A percentile compares a stretch with the other conserved stretches of the same genome.
phyloP scores from a whole-genome alignment of 2,329 filamentous ascomycete genomes.

The Fonsecaea erecta region DNA sequence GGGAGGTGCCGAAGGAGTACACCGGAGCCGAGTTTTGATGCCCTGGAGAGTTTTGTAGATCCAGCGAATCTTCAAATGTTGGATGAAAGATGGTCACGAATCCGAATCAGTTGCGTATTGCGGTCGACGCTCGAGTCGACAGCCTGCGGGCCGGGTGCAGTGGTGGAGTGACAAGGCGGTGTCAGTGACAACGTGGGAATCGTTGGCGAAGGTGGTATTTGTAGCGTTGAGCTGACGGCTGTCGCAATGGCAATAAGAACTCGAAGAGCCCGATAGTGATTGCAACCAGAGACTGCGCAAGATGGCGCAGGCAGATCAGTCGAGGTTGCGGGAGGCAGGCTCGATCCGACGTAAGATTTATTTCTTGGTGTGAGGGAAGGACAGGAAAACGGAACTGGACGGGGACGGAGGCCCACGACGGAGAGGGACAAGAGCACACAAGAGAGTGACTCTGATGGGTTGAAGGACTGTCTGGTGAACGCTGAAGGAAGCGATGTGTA shows the following conservation, averaged over 20 bases:
- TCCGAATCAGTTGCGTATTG: conserved; percentile 21
- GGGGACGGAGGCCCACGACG: conserved; percentile 19
- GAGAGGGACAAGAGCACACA: conserved; percentile 30
- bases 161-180: conserved; percentile 22
- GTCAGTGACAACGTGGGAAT: conserved; percentile 9
- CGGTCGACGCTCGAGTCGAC: conserved; percentile 13
- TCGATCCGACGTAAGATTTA: conserved; percentile 29
- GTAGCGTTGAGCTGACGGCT: conserved; percentile 32
- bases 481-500: conserved; percentile 22
- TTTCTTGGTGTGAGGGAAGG: conserved; percentile 30
- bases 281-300: conserved; percentile 17
- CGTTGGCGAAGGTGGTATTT: conserved; percentile 8
- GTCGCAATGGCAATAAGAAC: conserved; percentile 22
- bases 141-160: conserved; percentile 16
- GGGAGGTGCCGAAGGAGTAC: neutral
- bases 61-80: conserved; percentile 16
- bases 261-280: conserved; percentile 7
- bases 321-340: conserved; percentile 20
- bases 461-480: conserved; percentile 36
- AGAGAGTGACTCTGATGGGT: conserved; percentile 32
- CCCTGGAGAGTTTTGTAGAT: conserved; percentile 9
- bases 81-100: conserved; percentile 19
- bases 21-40: conserved; percentile 14
- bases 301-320: conserved; percentile 7
- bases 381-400: conserved; percentile 34